Base-by-base conservation (phyloP, 305 asterid species). In the Lippia alba region DNA sequence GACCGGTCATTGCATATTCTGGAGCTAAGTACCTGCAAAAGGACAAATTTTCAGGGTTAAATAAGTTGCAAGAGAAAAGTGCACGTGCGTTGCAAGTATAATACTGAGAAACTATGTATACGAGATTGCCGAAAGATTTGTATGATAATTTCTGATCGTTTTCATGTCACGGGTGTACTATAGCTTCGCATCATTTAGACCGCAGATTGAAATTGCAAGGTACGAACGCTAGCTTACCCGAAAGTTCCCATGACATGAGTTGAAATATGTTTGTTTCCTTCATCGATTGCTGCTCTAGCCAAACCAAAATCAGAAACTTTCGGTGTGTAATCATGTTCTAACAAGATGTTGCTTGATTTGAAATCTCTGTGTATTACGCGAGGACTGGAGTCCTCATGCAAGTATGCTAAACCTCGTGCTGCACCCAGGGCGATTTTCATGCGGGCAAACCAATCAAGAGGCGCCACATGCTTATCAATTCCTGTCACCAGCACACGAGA, bases 211-310 rank as follows among this genome's bases (percentile, higher is more conserved):
- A 1, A 24, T 24, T 24, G 30, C 3, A 1, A 24, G 30, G 30
- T 15, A 50, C 0, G 19, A 9, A 6, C 76, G 56, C 63, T 20
- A 36, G 59, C 73, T 69, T 80, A 93, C 98, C 98, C 98, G 40
- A 93, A 92, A 73, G 98, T 92, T 56, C 98, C 98, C 97, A 92
- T 92, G 66, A 92, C 96, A 74, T 89, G 98, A 59, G 98, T 92
- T 9, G 97, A 90, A 39, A 92, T 72, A 49, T 92, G 92, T 72
- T 81, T 82, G 81, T 69, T 84, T 69, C 82, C 88, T 80, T 84
- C 98, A 11, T 93, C 98, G 82, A 82, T 74, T 8, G 97, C 98
- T 24, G 95, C 67, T 81, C 92, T 88, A 76, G 98, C 98, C 78
- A 93, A 76, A 61, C 98, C 98, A 74, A 93, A 93, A 72, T 93